phyloP scores from a whole-genome alignment of 2,329 filamentous ascomycete genomes.

The Diaporthe citri region DNA sequence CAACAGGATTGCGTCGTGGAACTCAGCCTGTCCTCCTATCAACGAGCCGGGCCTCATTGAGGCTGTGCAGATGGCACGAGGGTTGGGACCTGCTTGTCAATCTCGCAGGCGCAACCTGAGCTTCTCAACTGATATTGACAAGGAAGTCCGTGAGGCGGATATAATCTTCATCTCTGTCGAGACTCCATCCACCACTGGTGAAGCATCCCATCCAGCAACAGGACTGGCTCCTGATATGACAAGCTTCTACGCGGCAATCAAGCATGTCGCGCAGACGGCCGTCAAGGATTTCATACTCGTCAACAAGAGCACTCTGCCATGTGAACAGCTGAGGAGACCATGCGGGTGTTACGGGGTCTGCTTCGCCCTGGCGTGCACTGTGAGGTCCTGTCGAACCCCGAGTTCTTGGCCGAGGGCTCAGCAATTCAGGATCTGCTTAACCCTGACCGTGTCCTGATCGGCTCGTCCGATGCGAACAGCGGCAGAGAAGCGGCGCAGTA shows the following conservation, averaged over 20 bases:
- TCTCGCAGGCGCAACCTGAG: background rate
- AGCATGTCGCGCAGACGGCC: background rate
- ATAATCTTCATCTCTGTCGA: background rate
- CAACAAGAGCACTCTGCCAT: background rate
- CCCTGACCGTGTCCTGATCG: background rate
- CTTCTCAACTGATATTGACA: background rate
- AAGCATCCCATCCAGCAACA: background rate
- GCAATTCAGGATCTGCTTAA: background rate
- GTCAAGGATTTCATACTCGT: background rate
- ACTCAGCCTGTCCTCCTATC: background rate
- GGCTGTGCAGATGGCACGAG: background rate
- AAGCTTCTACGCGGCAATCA: background rate
- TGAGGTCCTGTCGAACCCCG: background rate
- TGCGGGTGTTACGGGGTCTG: background rate
- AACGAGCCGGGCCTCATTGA: background rate
- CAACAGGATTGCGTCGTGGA: background rate
- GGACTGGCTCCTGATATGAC: conserved; percentile 1
- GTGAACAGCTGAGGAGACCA: background rate
- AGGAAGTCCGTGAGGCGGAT: background rate
- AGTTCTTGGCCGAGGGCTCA: background rate
- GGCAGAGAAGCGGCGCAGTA: background rate
- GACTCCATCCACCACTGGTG: background rate
- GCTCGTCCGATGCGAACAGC: background rate
- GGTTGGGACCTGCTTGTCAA: background rate
- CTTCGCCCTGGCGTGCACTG: background rate